These are phyloP conservation scores for Samsoniella hepiali DNA, from an alignment of 2,329 filamentous ascomycete species.

Conservation along the genomic window DNA sequence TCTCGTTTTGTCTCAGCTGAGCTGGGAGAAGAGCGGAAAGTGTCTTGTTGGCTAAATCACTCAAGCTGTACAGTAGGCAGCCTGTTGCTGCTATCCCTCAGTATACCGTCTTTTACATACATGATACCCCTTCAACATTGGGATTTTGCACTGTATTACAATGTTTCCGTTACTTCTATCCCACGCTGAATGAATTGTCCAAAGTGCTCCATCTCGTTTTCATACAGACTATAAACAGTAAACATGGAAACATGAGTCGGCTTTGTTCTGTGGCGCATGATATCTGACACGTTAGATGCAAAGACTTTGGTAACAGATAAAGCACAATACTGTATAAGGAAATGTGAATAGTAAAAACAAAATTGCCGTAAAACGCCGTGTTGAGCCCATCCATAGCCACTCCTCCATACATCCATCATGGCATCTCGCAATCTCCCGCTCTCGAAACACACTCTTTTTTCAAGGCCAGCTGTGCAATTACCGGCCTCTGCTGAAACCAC, in stretches of 20 bases:
- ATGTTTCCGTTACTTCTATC: background rate
- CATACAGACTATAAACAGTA: too few relatives aligned
- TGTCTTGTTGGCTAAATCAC: background rate
- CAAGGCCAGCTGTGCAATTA: slow-evolving; percentile 20
- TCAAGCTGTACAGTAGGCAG: background rate
- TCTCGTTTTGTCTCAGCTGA: background rate
- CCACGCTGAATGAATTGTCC: background rate
- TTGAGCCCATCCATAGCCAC: slow-evolving; percentile 13
- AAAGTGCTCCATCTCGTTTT: too few relatives aligned
- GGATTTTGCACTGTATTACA: background rate
- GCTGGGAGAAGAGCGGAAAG: background rate
- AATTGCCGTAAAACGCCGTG: slow-evolving; percentile 24
- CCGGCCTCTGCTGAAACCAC: slow-evolving; percentile 31
- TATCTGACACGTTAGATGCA: background rate
- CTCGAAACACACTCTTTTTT: background rate
- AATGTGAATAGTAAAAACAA: slow-evolving; percentile 21
- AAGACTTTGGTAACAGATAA: background rate
- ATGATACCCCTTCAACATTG: slow-evolving; percentile 15
- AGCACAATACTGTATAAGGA: background rate
- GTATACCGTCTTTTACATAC: background rate
- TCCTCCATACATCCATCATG: slow-evolving; percentile 13
- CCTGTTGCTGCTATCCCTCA: background rate
- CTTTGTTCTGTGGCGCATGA: background rate
- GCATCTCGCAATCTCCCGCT: slow-evolving; percentile 1
- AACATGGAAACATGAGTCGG: background rate